These are phyloP conservation scores for Rhodosporidiobolus sp. DNA, from an alignment of 768 basidiomycete species.

Conservation along the genomic window DNA sequence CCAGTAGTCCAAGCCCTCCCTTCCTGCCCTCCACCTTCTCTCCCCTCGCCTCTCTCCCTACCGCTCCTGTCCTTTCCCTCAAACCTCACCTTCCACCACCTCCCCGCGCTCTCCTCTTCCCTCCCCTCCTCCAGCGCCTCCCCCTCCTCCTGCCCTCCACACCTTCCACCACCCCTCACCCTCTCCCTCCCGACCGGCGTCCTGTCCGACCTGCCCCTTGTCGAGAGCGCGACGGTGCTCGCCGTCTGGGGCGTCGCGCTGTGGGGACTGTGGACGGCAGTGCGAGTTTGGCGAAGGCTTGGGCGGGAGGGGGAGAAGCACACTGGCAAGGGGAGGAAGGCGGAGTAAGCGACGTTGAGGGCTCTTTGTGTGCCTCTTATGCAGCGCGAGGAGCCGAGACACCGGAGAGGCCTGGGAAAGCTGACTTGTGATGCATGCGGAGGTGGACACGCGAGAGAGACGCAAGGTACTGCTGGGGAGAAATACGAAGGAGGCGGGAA, in stretches of 20 bases:
- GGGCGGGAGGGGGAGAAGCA: no score
- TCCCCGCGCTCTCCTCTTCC: neutral
- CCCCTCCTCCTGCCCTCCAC: neutral
- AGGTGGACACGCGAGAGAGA: no score
- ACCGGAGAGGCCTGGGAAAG: no score
- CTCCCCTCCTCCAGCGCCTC: neutral
- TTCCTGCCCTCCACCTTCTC: neutral
- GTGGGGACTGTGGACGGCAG: constrained; percentile 9
- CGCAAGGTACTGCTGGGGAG: no score
- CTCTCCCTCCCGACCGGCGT: constrained; percentile 21
- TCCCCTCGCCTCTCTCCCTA: neutral
- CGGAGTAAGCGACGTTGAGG: no score
- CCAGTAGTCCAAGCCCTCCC: neutral
- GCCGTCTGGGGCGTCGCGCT: constrained; percentile 19
- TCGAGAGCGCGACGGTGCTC: constrained; percentile 18
- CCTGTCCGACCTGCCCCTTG: constrained; percentile 20
- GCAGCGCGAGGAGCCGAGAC: no score
- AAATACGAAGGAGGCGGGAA: no score
- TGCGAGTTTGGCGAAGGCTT: neutral
- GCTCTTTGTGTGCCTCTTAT: no score
- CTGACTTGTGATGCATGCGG: no score
- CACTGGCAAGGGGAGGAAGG: no score
- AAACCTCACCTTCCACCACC: neutral
- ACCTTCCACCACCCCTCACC: neutral
- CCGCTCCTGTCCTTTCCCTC: neutral